These are phyloP conservation scores for Colletotrichum aenigma DNA, from an alignment of 2,329 filamentous ascomycete species.

Conservation along the genomic window DNA sequence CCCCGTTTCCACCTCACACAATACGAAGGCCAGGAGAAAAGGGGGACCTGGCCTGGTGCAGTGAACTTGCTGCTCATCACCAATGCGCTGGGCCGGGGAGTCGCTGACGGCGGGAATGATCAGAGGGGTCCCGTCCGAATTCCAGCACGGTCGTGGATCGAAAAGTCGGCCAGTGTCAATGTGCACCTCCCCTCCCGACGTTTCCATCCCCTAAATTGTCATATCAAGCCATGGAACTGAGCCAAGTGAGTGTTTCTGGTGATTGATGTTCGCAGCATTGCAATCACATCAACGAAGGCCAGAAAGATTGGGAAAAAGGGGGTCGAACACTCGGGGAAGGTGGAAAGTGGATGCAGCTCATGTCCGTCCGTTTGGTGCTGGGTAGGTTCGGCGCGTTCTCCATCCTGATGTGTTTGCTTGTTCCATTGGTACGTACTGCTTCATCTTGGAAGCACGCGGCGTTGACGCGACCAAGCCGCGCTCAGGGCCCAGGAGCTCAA, in stretches of 20 bases:
- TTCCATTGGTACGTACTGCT: not conserved
- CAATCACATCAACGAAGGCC: not conserved
- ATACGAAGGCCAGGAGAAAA: slow-evolving; percentile 2
- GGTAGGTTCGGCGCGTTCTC: not conserved
- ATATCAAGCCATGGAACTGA: slow-evolving; percentile 1
- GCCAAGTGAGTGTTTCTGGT: not conserved
- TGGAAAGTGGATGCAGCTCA: slow-evolving; percentile 19
- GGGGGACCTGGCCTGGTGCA: slow-evolving; percentile 7
- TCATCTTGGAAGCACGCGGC: not conserved
- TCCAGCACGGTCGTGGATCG: not conserved
- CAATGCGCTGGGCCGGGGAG: not conserved
- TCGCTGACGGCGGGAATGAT: not conserved
- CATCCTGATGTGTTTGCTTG: not conserved
- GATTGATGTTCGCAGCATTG: slow-evolving; percentile 1
- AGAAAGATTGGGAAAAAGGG: slow-evolving; percentile 9
- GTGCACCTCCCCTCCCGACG: not conserved
- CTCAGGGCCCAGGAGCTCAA: not conserved
- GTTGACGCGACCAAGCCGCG: not conserved
- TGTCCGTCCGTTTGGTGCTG: slow-evolving; percentile 3
- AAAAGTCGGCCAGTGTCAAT: not conserved
- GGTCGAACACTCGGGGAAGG: slow-evolving; percentile 13
- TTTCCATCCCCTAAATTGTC: not conserved
- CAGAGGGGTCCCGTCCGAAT: not conserved
- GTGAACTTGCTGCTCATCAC: slow-evolving; percentile 4
- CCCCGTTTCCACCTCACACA: slow-evolving; percentile 6